phyloP scores from a whole-genome alignment of 768 basidiomycete species.

The Hortiboletus flavorubellus region DNA sequence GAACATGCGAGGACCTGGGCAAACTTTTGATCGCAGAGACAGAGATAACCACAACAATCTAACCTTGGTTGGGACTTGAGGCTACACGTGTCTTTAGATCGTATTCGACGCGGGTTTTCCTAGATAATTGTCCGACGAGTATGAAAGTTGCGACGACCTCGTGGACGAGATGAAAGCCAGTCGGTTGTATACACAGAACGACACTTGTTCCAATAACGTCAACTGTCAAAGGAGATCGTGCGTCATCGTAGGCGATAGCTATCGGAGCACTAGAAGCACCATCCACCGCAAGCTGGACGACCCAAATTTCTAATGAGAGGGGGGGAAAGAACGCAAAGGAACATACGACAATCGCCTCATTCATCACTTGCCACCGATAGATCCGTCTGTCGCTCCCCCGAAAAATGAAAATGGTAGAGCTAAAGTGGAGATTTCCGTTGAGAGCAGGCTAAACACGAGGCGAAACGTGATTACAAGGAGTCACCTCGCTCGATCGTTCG shows the following conservation, averaged over 20 bases:
- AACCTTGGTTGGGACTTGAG: background rate
- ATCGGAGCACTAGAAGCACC: background rate
- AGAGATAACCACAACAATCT: background rate
- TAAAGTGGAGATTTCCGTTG: background rate
- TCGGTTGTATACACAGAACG: constrained; percentile 11
- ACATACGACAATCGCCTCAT: constrained; percentile 1
- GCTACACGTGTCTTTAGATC: background rate
- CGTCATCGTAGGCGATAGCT: constrained; percentile 8
- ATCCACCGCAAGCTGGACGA: constrained; percentile 5
- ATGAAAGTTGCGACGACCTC: constrained; percentile 18
- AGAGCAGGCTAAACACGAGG: background rate
- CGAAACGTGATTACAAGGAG: background rate
- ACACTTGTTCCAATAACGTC: background rate
- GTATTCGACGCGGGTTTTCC: background rate
- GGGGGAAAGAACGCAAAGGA: background rate
- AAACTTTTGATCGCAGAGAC: background rate
- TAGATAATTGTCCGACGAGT: constrained; percentile 6
- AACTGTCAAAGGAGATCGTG: background rate
- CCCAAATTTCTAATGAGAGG: no score
- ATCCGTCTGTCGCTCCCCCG: constrained; percentile 7
- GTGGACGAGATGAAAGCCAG: constrained; percentile 18
- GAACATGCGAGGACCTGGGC: background rate
- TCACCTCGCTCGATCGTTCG: background rate
- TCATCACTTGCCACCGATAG: constrained; percentile 9
- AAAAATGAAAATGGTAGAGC: constrained; percentile 9